Evolutionary conservation across 169 alveolate species (phyloP).

Genomic region (Eimeria zaria): DNA sequence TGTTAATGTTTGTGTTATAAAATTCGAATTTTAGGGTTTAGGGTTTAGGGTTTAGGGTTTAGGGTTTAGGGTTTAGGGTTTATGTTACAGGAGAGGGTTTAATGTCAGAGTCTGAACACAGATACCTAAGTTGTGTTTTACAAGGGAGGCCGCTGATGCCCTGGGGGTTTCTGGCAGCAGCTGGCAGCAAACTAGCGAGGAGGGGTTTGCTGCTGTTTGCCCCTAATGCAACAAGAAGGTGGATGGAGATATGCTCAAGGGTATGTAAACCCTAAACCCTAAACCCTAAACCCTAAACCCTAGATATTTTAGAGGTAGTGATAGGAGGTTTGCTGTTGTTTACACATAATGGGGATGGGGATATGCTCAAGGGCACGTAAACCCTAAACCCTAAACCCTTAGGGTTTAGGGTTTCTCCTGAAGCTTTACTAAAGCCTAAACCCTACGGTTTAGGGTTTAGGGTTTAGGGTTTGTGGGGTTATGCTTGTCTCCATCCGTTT

Average conservation of each 20-base stretch:
- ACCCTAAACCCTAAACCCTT: neutral
- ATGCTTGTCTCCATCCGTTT: too few species aligned
- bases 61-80: constrained; percentile 15
- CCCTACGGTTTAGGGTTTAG: too few species aligned
- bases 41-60: too few species aligned
- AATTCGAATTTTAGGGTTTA: too few species aligned
- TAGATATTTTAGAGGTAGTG: too few species aligned
- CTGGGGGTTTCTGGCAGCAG: constrained; percentile 55
- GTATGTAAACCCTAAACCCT: constrained; percentile 37
- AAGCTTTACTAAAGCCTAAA: too few species aligned
- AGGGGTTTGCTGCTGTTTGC: constrained; percentile 66
- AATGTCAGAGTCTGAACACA: neutral
- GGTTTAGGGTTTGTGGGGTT: too few species aligned
- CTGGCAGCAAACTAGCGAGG: constrained; percentile 45
- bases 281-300: constrained; percentile 17
- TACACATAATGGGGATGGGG: too few species aligned
- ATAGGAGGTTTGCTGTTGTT: too few species aligned
- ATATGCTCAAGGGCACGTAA: too few species aligned
- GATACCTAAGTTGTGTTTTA: neutral
- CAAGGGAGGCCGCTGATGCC: constrained; percentile 54
- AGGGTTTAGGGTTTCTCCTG: constrained; percentile 17
- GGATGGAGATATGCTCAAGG: constrained; percentile 80
- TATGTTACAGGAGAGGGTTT: constrained; percentile 28
- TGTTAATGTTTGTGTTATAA: too few species aligned
- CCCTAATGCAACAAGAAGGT: constrained; percentile 75